A percentile compares a stretch with the other conserved stretches of the same genome.
Evolutionary conservation across 805 yeast genomes (phyloP).

Genomic region (Saccharomycopsis microspora): DNA sequence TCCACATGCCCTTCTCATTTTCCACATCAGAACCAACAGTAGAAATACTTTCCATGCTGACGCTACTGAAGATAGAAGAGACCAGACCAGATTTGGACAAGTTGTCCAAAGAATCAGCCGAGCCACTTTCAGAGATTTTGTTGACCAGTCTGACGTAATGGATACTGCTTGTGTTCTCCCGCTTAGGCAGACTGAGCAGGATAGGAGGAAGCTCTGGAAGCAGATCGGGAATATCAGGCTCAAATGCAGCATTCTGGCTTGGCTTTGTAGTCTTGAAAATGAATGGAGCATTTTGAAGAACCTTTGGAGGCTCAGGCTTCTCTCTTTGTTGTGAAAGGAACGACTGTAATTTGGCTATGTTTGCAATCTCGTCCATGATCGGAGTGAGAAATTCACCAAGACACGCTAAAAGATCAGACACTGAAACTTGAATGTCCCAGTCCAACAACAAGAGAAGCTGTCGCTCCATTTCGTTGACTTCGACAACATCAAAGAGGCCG

Average conservation of each 20-base stretch:
- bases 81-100: background rate
- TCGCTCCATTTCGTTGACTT: conserved; percentile 84
- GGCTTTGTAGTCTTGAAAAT: too few species aligned
- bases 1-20: too few species aligned
- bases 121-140: background rate
- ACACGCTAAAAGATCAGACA: conserved; percentile 56
- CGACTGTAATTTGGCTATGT: conserved; percentile 1
- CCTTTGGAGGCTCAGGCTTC: too few species aligned
- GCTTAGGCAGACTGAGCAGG: background rate
- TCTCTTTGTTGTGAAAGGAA: conserved; percentile 1
- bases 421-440: conserved; percentile 70
- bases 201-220: conserved; percentile 5
- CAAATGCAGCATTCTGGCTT: too few species aligned
- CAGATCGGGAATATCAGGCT: background rate
- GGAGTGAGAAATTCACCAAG: conserved; percentile 67
- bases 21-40: too few species aligned
- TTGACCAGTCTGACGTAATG: conserved; percentile 7
- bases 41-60: too few species aligned
- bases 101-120: background rate
- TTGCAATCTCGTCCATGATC: conserved; percentile 33
- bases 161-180: background rate
- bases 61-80: background rate
- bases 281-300: too few species aligned
- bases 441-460: conserved; percentile 73
- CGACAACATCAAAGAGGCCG: conserved; percentile 65